A percentile compares a stretch with the other conserved stretches of the same genome.
Conservation (phyloP, 2,329 filamentous ascomycete species). For the Apiospora hydei region DNA sequence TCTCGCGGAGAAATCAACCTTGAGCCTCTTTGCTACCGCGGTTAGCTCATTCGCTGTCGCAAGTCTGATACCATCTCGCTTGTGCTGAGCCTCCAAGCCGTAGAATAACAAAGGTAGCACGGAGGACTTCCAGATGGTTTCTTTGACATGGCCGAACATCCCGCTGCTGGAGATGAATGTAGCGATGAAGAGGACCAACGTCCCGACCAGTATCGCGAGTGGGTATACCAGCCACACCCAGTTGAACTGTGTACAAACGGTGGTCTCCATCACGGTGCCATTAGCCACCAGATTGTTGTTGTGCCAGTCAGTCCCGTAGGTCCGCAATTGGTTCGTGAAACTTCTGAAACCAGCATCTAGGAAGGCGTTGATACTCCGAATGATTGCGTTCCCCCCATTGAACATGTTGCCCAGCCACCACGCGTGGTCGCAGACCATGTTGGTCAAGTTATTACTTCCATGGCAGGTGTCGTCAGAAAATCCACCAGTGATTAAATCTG, state of each 20-base stretch:
- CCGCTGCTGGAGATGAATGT: neutral
- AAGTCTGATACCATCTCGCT: neutral
- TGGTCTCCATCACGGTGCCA: neutral
- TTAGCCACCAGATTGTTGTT: neutral
- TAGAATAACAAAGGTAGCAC: neutral
- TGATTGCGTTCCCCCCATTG: neutral
- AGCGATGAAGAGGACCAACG: neutral
- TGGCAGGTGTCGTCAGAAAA: too few species aligned
- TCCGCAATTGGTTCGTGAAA: neutral
- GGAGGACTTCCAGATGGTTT: neutral
- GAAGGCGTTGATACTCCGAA: neutral
- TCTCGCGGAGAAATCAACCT: neutral
- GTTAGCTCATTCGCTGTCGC: neutral
- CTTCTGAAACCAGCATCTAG: neutral
- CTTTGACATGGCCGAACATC: neutral
- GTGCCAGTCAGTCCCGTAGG: neutral
- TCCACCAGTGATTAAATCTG: too few species aligned
- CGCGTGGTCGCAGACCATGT: rapidly evolving
- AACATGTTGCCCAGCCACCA: neutral
- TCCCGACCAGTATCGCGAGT: neutral
- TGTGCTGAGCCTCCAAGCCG: neutral
- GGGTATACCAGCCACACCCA: neutral
- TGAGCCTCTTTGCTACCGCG: neutral
- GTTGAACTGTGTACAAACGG: neutral
- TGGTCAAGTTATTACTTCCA: neutral